A percentile compares a stretch with the other conserved stretches of the same genome.
Evolutionary conservation across 495 filamentous ascomycete genomes (phyloP).

Genomic region (Rostrohypoxylon terebratum): DNA sequence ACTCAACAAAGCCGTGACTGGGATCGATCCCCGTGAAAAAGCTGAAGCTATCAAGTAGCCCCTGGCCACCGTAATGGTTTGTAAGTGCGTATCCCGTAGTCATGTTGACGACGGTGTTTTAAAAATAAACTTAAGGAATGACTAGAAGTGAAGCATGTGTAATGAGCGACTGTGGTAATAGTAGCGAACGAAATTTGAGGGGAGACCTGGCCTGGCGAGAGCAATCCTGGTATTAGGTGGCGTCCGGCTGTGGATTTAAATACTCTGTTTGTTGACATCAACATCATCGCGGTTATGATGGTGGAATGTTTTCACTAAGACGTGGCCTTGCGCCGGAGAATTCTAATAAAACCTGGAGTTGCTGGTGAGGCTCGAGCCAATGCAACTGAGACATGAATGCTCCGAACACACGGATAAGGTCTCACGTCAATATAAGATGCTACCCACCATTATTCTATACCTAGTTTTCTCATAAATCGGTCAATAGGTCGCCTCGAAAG

Average conservation of each 20-base stretch:
- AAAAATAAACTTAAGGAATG: conserved; percentile 40
- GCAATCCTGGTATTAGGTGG: not conserved
- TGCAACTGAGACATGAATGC: conserved; percentile 45
- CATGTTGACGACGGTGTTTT: conserved; percentile 28
- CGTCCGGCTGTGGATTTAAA: conserved; percentile 34
- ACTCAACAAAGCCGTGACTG: conserved; percentile 49
- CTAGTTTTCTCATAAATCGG: not conserved
- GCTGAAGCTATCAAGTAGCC: conserved; percentile 48
- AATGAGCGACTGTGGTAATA: conserved; percentile 44
- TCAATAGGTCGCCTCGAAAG: not conserved
- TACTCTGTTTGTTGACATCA: conserved; percentile 11
- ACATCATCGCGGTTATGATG: conserved; percentile 28
- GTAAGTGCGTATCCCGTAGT: conserved; percentile 46
- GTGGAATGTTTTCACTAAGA: conserved; percentile 45
- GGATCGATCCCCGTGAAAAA: conserved; percentile 49
- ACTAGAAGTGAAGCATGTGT: conserved; percentile 34
- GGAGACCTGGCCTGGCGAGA: conserved; percentile 24
- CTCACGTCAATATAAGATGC: conserved; percentile 6
- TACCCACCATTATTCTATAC: not conserved
- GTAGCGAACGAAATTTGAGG: conserved; percentile 27
- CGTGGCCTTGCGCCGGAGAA: conserved; percentile 40
- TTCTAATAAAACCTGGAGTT: conserved; percentile 44
- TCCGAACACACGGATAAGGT: conserved; percentile 27
- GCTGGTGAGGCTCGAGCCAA: conserved; percentile 30
- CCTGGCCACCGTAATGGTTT: conserved; percentile 49